Percentiles rank a stretch among this genome's conserved stretches.
Conservation (phyloP, 1,139 yeast genomes). For the Kodamaea plutei region DNA sequence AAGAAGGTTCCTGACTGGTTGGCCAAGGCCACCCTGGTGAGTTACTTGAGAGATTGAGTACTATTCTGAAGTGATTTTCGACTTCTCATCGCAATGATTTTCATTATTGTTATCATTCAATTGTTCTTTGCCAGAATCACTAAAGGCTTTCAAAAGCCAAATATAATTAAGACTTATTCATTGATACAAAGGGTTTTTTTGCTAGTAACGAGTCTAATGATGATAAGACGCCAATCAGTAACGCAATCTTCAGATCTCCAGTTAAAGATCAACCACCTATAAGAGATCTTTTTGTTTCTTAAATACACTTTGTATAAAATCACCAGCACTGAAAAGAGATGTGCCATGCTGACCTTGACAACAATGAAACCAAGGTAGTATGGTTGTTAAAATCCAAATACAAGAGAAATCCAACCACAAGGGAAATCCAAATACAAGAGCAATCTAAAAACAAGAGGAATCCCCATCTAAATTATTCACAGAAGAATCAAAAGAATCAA, state of each 20-base stretch:
- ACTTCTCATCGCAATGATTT: too few species aligned
- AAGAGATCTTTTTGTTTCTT: constrained; percentile 48
- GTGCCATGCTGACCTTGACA: constrained; percentile 55
- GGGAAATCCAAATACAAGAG: too few species aligned
- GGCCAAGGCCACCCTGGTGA: too few species aligned
- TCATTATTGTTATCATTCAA: too few species aligned
- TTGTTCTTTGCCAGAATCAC: neutral
- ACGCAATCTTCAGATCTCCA: constrained; percentile 14
- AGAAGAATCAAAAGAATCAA: constrained; percentile 40
- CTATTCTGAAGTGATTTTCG: constrained; percentile 1
- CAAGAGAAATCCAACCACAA: too few species aligned
- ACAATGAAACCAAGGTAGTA: constrained; percentile 63
- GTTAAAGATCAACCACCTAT: constrained; percentile 50
- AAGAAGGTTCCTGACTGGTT: constrained; percentile 54
- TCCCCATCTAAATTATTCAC: constrained; percentile 51
- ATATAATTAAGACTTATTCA: too few species aligned
- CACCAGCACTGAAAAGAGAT: constrained; percentile 49
- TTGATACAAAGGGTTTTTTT: constrained; percentile 20
- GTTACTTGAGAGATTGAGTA: constrained; percentile 15
- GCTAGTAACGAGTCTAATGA: constrained; percentile 29
- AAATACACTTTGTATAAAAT: constrained; percentile 58
- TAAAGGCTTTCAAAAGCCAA: neutral
- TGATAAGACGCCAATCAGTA: constrained; percentile 22
- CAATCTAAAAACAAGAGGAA: too few species aligned
- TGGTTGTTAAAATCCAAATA: constrained; percentile 61